Evolutionary conservation across 106 monocot species (phyloP).

Genomic region (Allium cepa): DNA sequence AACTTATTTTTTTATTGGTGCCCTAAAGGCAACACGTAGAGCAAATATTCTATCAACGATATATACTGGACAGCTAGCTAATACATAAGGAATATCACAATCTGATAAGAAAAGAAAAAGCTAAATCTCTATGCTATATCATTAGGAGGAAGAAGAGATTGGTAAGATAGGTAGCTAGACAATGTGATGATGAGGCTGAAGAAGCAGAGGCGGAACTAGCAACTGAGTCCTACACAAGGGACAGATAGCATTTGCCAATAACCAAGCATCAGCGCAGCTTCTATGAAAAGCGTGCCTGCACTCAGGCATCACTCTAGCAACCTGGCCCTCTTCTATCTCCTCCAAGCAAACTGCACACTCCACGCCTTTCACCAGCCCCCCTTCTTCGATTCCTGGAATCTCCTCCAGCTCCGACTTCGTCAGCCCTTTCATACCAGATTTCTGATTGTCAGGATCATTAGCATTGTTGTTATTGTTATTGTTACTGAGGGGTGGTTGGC

Average conservation of each 20-base stretch:
- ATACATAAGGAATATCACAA: too few relatives aligned
- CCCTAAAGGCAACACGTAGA: too few relatives aligned
- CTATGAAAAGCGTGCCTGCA: constrained; percentile 28
- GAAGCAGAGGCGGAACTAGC: background rate
- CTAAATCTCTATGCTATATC: too few relatives aligned
- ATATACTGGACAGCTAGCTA: too few relatives aligned
- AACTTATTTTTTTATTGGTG: too few relatives aligned
- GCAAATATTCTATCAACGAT: too few relatives aligned
- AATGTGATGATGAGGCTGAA: too few relatives aligned
- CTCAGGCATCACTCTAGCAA: constrained; percentile 7
- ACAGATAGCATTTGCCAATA: constrained; percentile 10
- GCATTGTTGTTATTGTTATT: too few relatives aligned
- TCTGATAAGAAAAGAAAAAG: too few relatives aligned
- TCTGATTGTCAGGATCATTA: background rate
- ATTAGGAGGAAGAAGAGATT: too few relatives aligned
- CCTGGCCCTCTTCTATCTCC: constrained; percentile 6
- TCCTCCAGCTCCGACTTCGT: constrained; percentile 7
- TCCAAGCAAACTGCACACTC: constrained; percentile 6
- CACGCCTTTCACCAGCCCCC: background rate
- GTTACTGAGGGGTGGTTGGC: background rate
- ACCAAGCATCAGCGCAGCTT: constrained; percentile 18
- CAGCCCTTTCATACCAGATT: background rate
- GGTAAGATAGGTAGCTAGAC: too few relatives aligned
- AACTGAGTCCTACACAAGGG: constrained; percentile 12
- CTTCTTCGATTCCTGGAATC: background rate